Conservation (phyloP, 352 stramenopile species). For the Globisporangium emineosum region DNA sequence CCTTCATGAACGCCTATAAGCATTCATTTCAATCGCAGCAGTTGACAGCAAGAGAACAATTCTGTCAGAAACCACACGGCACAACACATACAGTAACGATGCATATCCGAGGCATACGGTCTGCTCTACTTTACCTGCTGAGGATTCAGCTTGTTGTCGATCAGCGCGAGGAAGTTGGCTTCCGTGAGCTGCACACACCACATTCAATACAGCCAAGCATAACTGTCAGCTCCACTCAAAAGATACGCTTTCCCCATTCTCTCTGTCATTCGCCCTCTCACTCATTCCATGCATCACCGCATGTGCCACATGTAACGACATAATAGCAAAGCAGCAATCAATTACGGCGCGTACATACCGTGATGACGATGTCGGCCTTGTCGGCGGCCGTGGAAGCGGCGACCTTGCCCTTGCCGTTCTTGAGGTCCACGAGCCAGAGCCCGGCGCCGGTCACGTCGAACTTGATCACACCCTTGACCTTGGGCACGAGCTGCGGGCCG, state of each 20-base stretch:
- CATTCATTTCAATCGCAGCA: not conserved
- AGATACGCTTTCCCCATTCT: not conserved
- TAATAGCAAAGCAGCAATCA: not conserved
- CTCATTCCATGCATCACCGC: not conserved
- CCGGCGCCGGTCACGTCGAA: constrained; percentile 70
- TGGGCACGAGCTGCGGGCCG: constrained; percentile 62
- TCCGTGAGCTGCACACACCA: constrained; percentile 44
- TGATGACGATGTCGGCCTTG: constrained; percentile 78
- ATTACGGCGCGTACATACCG: constrained; percentile 21
- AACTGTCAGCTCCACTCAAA: not conserved
- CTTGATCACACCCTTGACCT: constrained; percentile 81
- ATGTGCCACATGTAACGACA: not conserved
- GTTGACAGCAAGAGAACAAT: not conserved
- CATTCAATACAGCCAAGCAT: constrained; percentile 4
- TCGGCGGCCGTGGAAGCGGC: constrained; percentile 35
- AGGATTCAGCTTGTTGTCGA: constrained; percentile 88
- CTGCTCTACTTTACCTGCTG: constrained; percentile 44
- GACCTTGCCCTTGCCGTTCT: constrained; percentile 71
- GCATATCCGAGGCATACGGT: not conserved
- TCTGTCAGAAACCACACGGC: not conserved
- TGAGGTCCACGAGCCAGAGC: constrained; percentile 76
- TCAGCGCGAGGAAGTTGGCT: constrained; percentile 74
- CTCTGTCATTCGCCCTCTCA: not conserved
- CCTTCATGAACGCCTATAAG: constrained; percentile 89
- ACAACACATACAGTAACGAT: not conserved